Conservation (phyloP, 306 rosid genomes). For the Cucurbita maxima region DNA sequence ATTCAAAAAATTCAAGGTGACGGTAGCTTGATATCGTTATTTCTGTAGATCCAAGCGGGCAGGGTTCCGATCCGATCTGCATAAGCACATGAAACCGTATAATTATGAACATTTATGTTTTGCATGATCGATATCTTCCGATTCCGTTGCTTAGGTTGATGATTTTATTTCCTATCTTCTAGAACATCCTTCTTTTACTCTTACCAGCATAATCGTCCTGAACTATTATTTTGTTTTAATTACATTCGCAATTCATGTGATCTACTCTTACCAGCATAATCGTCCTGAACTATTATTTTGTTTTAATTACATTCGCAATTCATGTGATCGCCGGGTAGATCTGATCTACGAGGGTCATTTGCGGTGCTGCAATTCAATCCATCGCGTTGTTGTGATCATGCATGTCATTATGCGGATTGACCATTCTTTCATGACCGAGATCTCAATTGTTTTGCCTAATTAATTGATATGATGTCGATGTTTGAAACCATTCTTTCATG, state of each 20-base stretch:
- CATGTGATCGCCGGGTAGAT: background rate
- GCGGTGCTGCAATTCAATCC: background rate
- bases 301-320: too few species aligned
- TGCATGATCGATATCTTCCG: background rate
- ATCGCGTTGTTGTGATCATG: background rate
- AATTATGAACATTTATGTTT: background rate
- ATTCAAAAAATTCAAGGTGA: background rate
- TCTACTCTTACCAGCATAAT: too few species aligned
- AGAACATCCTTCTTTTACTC: background rate
- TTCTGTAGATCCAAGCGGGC: background rate
- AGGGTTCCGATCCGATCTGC: slow-evolving; percentile 3
- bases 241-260: background rate
- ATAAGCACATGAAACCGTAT: background rate
- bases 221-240: background rate
- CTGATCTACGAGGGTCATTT: background rate
- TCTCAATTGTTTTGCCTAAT: too few species aligned
- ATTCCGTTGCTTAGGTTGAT: background rate
- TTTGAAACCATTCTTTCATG: too few species aligned
- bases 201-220: background rate
- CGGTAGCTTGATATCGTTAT: background rate
- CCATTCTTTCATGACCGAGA: background rate
- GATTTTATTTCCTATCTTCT: background rate
- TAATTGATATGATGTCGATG: too few species aligned
- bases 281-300: too few species aligned
- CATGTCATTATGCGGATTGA: background rate